Conservation (phyloP, 2,329 filamentous ascomycete species). For the Nannizziopsis barbatae region DNA sequence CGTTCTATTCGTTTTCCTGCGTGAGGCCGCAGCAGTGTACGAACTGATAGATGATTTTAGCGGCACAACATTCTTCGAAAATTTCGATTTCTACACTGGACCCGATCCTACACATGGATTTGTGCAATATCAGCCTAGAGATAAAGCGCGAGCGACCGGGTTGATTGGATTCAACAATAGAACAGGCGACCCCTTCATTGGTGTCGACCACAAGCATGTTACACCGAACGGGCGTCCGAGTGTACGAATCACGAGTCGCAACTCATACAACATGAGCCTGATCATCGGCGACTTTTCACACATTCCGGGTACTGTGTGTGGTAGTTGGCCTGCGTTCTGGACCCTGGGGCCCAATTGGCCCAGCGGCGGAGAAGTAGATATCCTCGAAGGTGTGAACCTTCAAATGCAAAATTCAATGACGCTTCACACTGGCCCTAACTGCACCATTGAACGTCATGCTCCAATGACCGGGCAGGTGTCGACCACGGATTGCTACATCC, state of each 20-base stretch:
- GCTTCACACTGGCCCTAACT: slow-evolving; percentile 39
- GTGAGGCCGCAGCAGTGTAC: slow-evolving; percentile 9
- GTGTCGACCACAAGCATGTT: slow-evolving; percentile 34
- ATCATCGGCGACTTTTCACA: slow-evolving; percentile 40
- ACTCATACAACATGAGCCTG: slow-evolving; percentile 37
- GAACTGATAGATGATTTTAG: slow-evolving; percentile 34
- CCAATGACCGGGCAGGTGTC: slow-evolving; percentile 41
- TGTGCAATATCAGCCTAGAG: slow-evolving; percentile 39
- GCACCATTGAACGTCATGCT: slow-evolving; percentile 31
- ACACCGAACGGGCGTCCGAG: slow-evolving; percentile 33
- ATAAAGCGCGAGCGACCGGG: slow-evolving; percentile 28
- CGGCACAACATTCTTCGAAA: slow-evolving; percentile 39
- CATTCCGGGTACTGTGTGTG: slow-evolving; percentile 40
- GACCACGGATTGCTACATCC: slow-evolving; percentile 41
- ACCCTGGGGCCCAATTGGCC: slow-evolving; percentile 35
- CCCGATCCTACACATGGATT: slow-evolving; percentile 41
- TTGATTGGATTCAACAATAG: slow-evolving; percentile 27
- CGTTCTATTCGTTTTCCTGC: not conserved
- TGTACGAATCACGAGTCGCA: slow-evolving; percentile 36
- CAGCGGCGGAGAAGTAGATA: slow-evolving; percentile 39
- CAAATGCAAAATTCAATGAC: slow-evolving; percentile 37
- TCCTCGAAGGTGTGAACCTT: slow-evolving; percentile 43
- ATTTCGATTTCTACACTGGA: slow-evolving; percentile 41
- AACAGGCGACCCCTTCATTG: slow-evolving; percentile 29
- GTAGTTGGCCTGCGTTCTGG: slow-evolving; percentile 44